Conservation (phyloP, 352 stramenopile species). For the Thraustochytrium sp. region DNA sequence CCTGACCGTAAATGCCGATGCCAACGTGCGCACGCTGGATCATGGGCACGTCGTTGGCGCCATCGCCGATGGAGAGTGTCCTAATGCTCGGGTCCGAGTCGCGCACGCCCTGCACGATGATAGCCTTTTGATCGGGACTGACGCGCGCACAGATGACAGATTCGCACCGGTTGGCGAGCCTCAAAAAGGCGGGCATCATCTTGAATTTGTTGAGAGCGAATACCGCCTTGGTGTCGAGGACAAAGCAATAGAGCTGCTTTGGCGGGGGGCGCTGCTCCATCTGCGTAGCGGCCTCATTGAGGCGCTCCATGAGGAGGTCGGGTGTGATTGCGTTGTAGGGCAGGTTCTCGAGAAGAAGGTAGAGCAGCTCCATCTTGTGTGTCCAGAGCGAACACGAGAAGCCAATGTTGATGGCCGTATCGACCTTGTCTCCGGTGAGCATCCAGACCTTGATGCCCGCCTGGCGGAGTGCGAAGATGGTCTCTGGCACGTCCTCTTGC, state of each 20-base stretch:
- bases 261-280: background rate
- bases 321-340: background rate
- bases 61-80: slow-evolving; percentile 82
- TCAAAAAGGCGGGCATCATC: slow-evolving; percentile 56
- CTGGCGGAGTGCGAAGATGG: slow-evolving; percentile 75
- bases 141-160: slow-evolving; percentile 95
- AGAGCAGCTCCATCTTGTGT: slow-evolving; percentile 55
- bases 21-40: slow-evolving; percentile 84
- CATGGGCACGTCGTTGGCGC: slow-evolving; percentile 91
- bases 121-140: slow-evolving; percentile 94
- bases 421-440: slow-evolving; percentile 86
- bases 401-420: slow-evolving; percentile 95
- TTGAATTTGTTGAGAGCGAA: slow-evolving; percentile 14
- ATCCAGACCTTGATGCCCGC: slow-evolving; percentile 93
- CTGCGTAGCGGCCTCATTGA: slow-evolving; percentile 23
- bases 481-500: slow-evolving; percentile 88
- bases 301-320: slow-evolving; percentile 12
- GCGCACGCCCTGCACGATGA: slow-evolving; percentile 89
- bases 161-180: slow-evolving; percentile 79
- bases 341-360: slow-evolving; percentile 43
- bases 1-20: slow-evolving; percentile 79
- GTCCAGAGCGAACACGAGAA: slow-evolving; percentile 59
- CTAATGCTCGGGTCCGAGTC: slow-evolving; percentile 55
- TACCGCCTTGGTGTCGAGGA: slow-evolving; percentile 25
- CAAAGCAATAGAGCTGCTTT: background rate